Base-by-base conservation (phyloP, 805 yeast species). In the Groenewaldozyma salmanticensis region DNA sequence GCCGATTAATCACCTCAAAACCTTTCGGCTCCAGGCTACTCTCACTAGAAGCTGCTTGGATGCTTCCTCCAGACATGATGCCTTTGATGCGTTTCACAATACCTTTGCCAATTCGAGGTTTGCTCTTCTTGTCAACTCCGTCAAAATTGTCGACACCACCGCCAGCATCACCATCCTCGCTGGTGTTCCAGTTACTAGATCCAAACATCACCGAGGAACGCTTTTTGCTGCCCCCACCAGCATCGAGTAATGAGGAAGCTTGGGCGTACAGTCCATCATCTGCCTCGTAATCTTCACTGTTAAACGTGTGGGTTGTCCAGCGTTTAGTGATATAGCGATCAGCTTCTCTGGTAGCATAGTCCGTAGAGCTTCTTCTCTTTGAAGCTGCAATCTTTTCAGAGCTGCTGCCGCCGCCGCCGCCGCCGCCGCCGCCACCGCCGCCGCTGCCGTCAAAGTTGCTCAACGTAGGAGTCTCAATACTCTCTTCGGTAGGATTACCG, bases 301-400 rank as follows among this genome's bases (percentile, higher is more conserved):
- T 35, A n/a, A 35, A 15, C n/a, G n/a, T n/a, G n/a, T n/a, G n/a
- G 21, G 18, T 13, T n/a, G 31, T 13, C 17, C 21, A 16, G 2
- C 38, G 31, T 19, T 49, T 47, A 21, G 52, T 50, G 42, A 48
- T 48, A 43, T 74, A 74, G 24, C 66, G 49, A 53, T 78, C 84
- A 1, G 75, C 78, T 52, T 78, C 84, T 44, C 84, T 61, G 1
- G 71, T 70, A 0, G 79, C 70, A 55, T 77, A 77, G 53, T 78
- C 79, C 7, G 59, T 67, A 16, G 49, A 42, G 27, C 47, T 52
- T 35, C 41, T 51, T 24, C 29, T 7, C 13, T 24, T 13, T 24
- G 7, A 13, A 7, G 7, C 29, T 24, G 7, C 13, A 24, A 24
- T 24, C 7, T 24, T 24, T 13, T 24, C 29, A n/a, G n/a, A n/a